A percentile compares a stretch with the other conserved stretches of the same genome.
These are phyloP conservation scores for Nicotiana attenuata DNA, from an alignment of 257 asterid genomes.

Conservation along the genomic window DNA sequence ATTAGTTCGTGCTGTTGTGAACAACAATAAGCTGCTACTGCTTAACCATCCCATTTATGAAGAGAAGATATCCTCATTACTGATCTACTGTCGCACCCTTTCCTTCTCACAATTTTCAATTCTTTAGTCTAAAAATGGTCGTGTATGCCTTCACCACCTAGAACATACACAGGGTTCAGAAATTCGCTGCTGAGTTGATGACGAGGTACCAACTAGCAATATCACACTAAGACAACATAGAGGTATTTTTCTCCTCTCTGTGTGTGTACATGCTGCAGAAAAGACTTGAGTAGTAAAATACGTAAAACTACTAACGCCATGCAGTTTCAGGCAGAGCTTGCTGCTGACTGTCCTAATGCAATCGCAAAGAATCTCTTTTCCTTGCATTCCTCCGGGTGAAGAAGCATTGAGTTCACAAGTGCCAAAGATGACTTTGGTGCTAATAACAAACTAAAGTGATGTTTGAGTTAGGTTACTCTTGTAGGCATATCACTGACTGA, in stretches of 20 bases:
- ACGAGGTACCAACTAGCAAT: neutral
- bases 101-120: neutral
- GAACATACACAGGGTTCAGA: slow-evolving; percentile 57
- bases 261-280: neutral
- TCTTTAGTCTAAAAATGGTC: slow-evolving; percentile 5
- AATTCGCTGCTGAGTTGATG: slow-evolving; percentile 40
- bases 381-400: neutral
- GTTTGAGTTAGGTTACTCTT: neutral
- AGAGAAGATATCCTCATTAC: slow-evolving; percentile 75
- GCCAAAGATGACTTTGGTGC: neutral
- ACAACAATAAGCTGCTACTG: slow-evolving; percentile 77
- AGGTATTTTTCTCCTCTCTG: slow-evolving; percentile 10
- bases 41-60: slow-evolving; percentile 63
- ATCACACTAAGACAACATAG: neutral
- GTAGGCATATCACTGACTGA: neutral
- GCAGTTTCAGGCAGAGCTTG: slow-evolving; percentile 8
- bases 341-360: neutral
- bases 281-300: neutral
- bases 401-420: neutral
- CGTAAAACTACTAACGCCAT: neutral
- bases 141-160: slow-evolving; percentile 40
- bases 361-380: neutral
- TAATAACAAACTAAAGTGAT: neutral
- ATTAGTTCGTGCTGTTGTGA: slow-evolving; percentile 63
- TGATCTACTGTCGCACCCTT: neutral